phyloP scores from a whole-genome alignment of 75 land plant genomes.

The Pinus tabuliformis region DNA sequence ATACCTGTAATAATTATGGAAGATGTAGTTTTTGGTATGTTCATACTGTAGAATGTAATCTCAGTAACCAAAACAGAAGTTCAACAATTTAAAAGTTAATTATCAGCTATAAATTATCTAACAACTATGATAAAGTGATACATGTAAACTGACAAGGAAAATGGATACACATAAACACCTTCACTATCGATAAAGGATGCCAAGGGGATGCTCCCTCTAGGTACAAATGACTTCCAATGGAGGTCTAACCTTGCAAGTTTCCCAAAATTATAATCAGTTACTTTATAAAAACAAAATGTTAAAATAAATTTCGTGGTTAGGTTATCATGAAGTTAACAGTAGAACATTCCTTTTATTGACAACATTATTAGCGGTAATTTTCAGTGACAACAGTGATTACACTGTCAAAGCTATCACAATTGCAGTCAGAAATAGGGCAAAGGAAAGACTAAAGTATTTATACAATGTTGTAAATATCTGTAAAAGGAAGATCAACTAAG shows the following conservation, averaged over 20 bases:
- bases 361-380: background rate
- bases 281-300: background rate
- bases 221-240: conserved; percentile 34
- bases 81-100: background rate
- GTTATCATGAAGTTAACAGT: background rate
- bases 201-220: conserved; percentile 71
- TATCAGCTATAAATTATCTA: background rate
- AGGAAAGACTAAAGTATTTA: background rate
- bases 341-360: background rate
- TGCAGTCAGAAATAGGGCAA: background rate
- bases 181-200: conserved; percentile 67
- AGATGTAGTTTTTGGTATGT: background rate
- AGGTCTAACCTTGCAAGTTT: conserved; percentile 26
- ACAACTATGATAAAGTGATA: background rate
- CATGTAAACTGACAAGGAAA: background rate
- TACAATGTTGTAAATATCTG: conserved; percentile 77
- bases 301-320: background rate
- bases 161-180: conserved; percentile 32
- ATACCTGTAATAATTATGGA: background rate
- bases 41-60: background rate
- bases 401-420: background rate
- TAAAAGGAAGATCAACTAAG: conserved; percentile 67
- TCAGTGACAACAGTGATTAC: background rate
- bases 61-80: background rate
- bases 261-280: background rate